A percentile compares a stretch with the other conserved stretches of the same genome.
Conservation (phyloP, 306 rosid species). For the Inga laurina region DNA sequence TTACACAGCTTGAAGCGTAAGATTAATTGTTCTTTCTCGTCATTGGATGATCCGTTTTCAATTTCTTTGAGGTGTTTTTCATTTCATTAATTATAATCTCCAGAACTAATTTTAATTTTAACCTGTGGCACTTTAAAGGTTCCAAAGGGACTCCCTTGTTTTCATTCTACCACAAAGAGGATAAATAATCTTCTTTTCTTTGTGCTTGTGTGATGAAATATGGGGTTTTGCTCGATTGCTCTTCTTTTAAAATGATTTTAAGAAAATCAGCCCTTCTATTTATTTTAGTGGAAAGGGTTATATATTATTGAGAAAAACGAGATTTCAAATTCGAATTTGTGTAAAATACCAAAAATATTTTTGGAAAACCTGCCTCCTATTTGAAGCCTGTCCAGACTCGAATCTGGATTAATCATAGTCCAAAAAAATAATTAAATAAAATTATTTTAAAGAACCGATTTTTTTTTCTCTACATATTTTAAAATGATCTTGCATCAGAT, state of each 20-base stretch:
- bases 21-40: not conserved
- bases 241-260: not conserved
- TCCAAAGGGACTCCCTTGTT: not conserved
- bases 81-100: not conserved
- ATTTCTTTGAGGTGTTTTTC: not conserved
- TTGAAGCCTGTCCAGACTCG: not conserved
- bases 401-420: not conserved
- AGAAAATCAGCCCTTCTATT: not conserved
- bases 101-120: not conserved
- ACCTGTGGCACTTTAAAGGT: not conserved
- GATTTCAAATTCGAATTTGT: not conserved
- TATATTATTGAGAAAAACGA: not conserved
- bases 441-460: not conserved
- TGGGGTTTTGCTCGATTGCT: not conserved
- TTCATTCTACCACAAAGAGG: not conserved
- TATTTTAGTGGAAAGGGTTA: not conserved
- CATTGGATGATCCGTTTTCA: not conserved
- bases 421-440: not conserved
- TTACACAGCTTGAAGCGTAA: slow-evolving; percentile 57
- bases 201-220: not conserved
- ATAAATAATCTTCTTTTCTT: not conserved
- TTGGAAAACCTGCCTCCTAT: not conserved
- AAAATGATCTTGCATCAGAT: not conserved
- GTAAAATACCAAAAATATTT: not conserved
- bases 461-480: not conserved